Evolutionary conservation across 2,329 filamentous ascomycete genomes (phyloP), one percentile per base, ranked within the genome.

Genomic region (Diaporthe humulicola): DNA sequence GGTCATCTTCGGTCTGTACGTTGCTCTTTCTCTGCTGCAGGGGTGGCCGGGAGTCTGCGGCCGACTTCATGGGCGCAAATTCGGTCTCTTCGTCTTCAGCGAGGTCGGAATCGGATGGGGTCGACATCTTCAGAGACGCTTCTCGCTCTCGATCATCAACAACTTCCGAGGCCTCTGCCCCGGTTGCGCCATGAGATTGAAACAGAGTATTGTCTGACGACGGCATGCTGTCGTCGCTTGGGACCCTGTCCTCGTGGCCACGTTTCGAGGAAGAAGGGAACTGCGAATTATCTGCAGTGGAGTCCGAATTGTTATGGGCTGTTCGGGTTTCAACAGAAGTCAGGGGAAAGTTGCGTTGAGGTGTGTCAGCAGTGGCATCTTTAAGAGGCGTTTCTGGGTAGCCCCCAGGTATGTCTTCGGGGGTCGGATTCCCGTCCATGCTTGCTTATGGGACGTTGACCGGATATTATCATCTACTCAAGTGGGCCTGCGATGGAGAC

Each of bases 1-100:
- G 76, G 28, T 90, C 88, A 33, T 90, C 87, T 78, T 91, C 88
- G 3, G 86, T 86, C 75, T 40, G 25, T 0, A 52, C 17, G 9
- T 40, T 28, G 56, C 70, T 72, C 38, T 4, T 58, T 22, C 54
- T 56, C n/a, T 52, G 45, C 12, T 54, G 33, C 36, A 72, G 30
- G 1, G 57, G 30, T n/a, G 70, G 70, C n/a, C 70, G 57, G 36
- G 45, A 40, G 33, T 64, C 70, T 25, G 45, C 7, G 22, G 25
- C 70, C 0, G 57, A 25, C 70, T 72, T 72, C 57, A 72, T 40
- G 25, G 70, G 57, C 17, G 2, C 70, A 5, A 72, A 72, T 0
- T 64, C 57, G 6, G 33, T 10, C 25, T 64, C 70, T 0, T 54
- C 57, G 2, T 64, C 45, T 9, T 72, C 70, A 25, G 48, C 45